These are phyloP conservation scores for Metarhizium rileyi DNA, from an alignment of 2,329 filamentous ascomycete genomes.

Conservation along the genomic window DNA sequence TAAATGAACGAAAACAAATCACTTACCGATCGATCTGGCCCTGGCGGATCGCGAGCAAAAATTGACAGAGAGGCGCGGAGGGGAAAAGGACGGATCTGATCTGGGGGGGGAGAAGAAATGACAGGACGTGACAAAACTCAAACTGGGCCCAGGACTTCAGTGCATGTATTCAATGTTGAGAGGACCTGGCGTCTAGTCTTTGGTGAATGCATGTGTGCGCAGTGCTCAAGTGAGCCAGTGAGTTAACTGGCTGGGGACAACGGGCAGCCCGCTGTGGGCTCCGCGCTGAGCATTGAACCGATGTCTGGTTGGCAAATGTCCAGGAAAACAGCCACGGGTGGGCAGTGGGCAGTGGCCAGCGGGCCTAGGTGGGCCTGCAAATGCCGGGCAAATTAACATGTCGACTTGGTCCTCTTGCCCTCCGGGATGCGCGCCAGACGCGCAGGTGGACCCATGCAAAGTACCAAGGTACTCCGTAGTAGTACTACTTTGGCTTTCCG, in stretches of 20 bases:
- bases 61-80: conserved; percentile 2
- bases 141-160: background rate
- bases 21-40: conserved; percentile 5
- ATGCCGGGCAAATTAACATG: background rate
- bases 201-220: no score
- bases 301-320: no score
- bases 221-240: no score
- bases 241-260: background rate
- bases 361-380: background rate
- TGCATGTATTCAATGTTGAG: no score
- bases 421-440: background rate
- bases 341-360: no score
- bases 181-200: no score
- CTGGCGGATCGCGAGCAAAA: conserved; percentile 1
- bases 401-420: background rate
- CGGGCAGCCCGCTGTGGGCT: no score
- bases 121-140: background rate
- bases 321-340: no score
- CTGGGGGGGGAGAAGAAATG: background rate
- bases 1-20: background rate
- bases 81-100: background rate
- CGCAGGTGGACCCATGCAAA: background rate
- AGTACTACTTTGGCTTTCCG: no score
- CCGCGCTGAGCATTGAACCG: no score
- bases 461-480: no score